Evolutionary conservation across 192 early-diverging fungal species (phyloP), one percentile per base, ranked within the genome.

Genomic region (Chytriomyces confervae): DNA sequence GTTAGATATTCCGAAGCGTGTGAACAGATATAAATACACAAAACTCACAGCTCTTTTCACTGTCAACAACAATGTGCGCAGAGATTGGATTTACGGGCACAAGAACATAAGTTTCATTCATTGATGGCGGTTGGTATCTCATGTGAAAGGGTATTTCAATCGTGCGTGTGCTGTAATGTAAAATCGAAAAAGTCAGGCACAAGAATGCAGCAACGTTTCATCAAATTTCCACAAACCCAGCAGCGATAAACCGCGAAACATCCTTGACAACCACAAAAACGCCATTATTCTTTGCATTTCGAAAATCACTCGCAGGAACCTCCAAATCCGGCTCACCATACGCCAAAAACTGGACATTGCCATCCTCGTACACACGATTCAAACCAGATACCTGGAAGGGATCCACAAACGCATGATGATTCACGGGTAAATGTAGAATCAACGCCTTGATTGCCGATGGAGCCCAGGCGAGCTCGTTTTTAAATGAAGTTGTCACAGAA

Each of bases 221-320:
- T 36, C 1, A 60, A 11, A 3, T 11, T 11, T 29, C 62, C 18
- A 64, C 62, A 11, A 16, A n/a, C 18, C 29, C 18, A 10, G 18
- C 27, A 10, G 20, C 29, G 10, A 64, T 20, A 5, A 68, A 68
- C 43, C 47, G 18, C 7, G 7, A 7, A 10, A 68, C 66, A 16
- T 68, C 45, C 27, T 72, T 72, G n/a, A 72, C 44, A 9, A 72
- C 69, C 1, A 72, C 57, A 61, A 72, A 72, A 27, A 72, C 69
- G 18, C 69, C 69, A 20, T 72, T 72, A 20, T 23, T 50, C n/a
- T 8, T 13, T 24, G 69, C 69, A n/a, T 61, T 61, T 2, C 27
- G 23, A 50, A 8, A 9, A 23, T 57, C 57, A 1, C 8, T 10
- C 3, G 48, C 50, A 6, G 47, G 9, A n/a, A 27, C 49, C 45